Conservation (phyloP, 1,284 basidiomycete species). For the Leccinum pallidistipes region DNA sequence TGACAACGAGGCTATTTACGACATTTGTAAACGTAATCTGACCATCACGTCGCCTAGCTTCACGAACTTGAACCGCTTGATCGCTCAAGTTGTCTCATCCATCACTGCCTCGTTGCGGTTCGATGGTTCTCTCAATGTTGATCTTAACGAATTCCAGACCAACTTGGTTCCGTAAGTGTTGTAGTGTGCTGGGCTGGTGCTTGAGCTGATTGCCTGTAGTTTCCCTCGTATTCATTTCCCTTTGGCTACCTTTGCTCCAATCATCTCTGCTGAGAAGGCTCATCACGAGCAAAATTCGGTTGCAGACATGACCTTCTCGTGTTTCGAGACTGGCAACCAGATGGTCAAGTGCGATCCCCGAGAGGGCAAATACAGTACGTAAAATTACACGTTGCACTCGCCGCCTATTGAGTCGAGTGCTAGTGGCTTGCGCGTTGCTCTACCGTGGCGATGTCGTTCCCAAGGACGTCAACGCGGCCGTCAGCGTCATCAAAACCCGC, state of each 20-base stretch:
- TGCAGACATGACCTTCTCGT: conserved; percentile 91
- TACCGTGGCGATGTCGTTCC: conserved; percentile 90
- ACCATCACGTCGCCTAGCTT: conserved; percentile 79
- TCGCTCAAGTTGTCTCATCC: conserved; percentile 89
- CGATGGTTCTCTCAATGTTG: conserved; percentile 89
- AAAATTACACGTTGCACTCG: not conserved
- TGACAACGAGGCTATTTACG: conserved; percentile 94
- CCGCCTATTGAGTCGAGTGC: conserved; percentile 12
- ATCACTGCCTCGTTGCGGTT: conserved; percentile 73
- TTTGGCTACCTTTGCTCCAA: conserved; percentile 87
- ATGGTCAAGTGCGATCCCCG: conserved; percentile 86
- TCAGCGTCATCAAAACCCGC: conserved; percentile 85
- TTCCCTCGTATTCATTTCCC: conserved; percentile 91
- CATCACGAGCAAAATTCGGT: conserved; percentile 94
- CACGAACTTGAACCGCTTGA: conserved; percentile 87
- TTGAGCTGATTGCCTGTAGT: conserved; percentile 34
- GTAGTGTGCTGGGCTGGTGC: conserved; percentile 4
- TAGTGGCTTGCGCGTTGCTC: conserved; percentile 74
- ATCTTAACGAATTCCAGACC: conserved; percentile 93
- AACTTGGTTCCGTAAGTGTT: conserved; percentile 73
- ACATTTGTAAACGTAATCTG: conserved; percentile 92
- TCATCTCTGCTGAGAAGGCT: conserved; percentile 78
- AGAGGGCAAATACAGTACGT: conserved; percentile 83
- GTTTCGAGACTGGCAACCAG: conserved; percentile 92
- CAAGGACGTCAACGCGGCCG: conserved; percentile 88